Base-by-base conservation (phyloP, 352 stramenopile genomes). In the Peronospora farinosa region DNA sequence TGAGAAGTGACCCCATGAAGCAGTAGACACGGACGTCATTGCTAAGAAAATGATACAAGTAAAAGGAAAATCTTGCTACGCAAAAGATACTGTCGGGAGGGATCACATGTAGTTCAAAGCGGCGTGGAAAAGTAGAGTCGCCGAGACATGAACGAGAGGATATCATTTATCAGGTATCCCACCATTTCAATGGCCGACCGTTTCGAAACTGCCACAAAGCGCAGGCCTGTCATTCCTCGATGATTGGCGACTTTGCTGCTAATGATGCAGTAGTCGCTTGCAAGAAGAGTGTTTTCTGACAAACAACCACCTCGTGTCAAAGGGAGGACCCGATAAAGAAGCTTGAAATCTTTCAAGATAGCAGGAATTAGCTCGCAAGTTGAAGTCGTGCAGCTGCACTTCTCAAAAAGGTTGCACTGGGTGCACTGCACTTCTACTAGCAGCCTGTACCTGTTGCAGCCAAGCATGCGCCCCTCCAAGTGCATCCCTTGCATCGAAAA, bases 301-400 rank as follows among this genome's bases (percentile, higher is more conserved):
- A 27, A 27, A 0, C 23, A 27, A 4, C 23, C 23, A 27, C 2
- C 23, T 5, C 3, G 3, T 27, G 23, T 7, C 23, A 27, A 27
- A 6, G 23, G 23, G 23, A 27, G 23, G 23, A 27, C 23, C 23
- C 23, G 23, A 27, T 27, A 0, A 27, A 27, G 6, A 27, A 27
- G 23, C 23, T 27, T 5, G 23, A 27, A 7, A 27, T 27, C 23
- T 27, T 27, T 2, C 1, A 21, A 21, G 19, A 21, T 21, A 21
- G 19, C 19, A 27, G 23, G 23, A 27, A 5, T 27, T 5, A 27
- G 23, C 23, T 27, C 23, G 23, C 23, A 27, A 27, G 3, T 27
- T 27, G 5, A 27, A 5, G 23, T 27, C n/a, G 23, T 27, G 7
- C 28, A 32, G 53, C 46, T 61, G 53, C 44, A 51, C 7, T 17